A percentile compares a stretch with the other conserved stretches of the same genome.
These are phyloP conservation scores for Diaporthe batatas DNA, from an alignment of 2,329 filamentous ascomycete genomes.

Conservation along the genomic window DNA sequence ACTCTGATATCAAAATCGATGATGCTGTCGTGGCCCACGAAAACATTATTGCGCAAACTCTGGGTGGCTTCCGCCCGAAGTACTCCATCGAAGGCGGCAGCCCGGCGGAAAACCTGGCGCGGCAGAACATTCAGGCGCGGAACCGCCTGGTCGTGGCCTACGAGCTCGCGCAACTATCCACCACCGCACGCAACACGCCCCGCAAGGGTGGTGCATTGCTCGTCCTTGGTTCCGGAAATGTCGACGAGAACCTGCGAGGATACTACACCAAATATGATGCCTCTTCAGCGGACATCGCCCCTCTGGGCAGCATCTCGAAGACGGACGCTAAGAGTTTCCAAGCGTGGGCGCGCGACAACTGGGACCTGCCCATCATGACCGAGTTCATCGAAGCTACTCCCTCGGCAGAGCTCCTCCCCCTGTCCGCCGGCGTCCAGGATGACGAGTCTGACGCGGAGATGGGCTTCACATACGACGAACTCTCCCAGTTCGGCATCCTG, in stretches of 20 bases:
- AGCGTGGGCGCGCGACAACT: slow-evolving; percentile 66
- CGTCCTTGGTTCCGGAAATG: slow-evolving; percentile 74
- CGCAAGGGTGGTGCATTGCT: slow-evolving; percentile 68
- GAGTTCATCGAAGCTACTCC: slow-evolving; percentile 73
- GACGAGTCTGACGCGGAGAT: slow-evolving; percentile 57
- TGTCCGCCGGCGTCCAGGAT: slow-evolving; percentile 56
- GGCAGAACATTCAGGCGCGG: slow-evolving; percentile 78
- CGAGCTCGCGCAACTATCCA: slow-evolving; percentile 72
- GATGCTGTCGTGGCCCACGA: slow-evolving; percentile 69
- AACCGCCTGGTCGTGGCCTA: slow-evolving; percentile 76
- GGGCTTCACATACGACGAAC: slow-evolving; percentile 59
- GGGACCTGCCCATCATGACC: slow-evolving; percentile 72
- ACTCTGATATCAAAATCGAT: slow-evolving; percentile 80
- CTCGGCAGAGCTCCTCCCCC: slow-evolving; percentile 64
- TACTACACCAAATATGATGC: slow-evolving; percentile 77
- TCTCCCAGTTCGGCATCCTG: slow-evolving; percentile 55
- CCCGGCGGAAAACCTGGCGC: slow-evolving; percentile 69
- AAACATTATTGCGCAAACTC: slow-evolving; percentile 47
- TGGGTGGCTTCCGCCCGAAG: slow-evolving; percentile 49
- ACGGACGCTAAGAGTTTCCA: slow-evolving; percentile 77
- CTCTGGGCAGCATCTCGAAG: slow-evolving; percentile 69
- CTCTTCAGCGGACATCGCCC: slow-evolving; percentile 67
- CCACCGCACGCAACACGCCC: slow-evolving; percentile 66
- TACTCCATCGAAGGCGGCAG: slow-evolving; percentile 71
- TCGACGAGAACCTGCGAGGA: slow-evolving; percentile 64